Evolutionary conservation across 495 filamentous ascomycete species (phyloP).

Genomic region (Bryoglossum gracile): DNA sequence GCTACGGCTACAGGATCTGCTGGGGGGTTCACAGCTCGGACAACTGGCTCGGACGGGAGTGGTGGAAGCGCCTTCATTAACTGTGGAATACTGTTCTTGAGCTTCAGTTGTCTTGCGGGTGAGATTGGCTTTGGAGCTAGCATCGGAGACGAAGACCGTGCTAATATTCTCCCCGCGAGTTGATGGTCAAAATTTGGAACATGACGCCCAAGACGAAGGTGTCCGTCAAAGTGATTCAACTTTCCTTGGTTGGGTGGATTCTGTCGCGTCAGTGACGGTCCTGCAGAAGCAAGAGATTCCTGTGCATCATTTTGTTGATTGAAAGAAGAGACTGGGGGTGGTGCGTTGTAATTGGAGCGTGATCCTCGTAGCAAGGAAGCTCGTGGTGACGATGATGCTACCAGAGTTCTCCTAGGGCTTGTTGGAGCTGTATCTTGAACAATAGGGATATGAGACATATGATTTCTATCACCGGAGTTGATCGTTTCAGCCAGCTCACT

Average conservation of each 20-base stretch:
- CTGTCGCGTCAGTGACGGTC: not conserved
- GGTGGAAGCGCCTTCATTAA: constrained; percentile 45
- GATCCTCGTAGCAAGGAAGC: not conserved
- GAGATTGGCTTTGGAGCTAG: constrained; percentile 41
- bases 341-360: not conserved
- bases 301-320: not conserved
- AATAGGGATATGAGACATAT: too few species aligned
- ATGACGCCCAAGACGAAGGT: not conserved
- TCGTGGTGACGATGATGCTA: not conserved
- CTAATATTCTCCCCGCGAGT: constrained; percentile 4
- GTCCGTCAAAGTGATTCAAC: too few species aligned
- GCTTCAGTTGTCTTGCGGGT: constrained; percentile 35
- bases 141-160: constrained; percentile 25
- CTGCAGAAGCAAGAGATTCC: not conserved
- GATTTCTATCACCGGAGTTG: too few species aligned
- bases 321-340: not conserved
- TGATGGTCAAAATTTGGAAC: constrained; percentile 9
- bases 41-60: constrained; percentile 23
- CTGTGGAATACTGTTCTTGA: constrained; percentile 43
- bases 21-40: not conserved
- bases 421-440: too few species aligned
- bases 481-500: too few species aligned
- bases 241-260: not conserved
- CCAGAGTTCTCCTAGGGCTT: too few species aligned
- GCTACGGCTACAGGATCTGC: not conserved